Percentiles rank a stretch among this genome's conserved stretches.
Conservation (phyloP, 768 basidiomycete genomes). For the Russula foetens region DNA sequence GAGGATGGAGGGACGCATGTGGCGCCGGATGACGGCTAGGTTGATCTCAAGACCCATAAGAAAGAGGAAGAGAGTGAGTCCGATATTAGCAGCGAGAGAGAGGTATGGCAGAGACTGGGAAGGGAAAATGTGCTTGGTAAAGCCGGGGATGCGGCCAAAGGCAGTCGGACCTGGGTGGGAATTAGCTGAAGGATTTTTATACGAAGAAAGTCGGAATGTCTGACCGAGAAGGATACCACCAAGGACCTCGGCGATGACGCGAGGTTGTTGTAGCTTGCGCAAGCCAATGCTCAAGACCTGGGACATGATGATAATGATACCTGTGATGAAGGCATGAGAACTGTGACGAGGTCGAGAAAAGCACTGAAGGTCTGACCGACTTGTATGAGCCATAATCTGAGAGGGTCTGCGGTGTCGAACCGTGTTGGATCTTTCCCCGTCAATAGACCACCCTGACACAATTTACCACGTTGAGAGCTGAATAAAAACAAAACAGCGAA, state of each 20-base stretch:
- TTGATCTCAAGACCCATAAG: slow-evolving; percentile 94
- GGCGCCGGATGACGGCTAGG: slow-evolving; percentile 62
- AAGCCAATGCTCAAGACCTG: slow-evolving; percentile 67
- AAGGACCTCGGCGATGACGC: slow-evolving; percentile 76
- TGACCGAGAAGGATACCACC: slow-evolving; percentile 84
- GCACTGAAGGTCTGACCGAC: slow-evolving; percentile 52
- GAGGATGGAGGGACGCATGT: slow-evolving; percentile 54
- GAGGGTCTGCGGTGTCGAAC: slow-evolving; percentile 58
- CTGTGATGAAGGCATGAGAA: slow-evolving; percentile 28
- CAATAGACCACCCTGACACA: slow-evolving; percentile 77
- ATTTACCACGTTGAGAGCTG: too few species aligned
- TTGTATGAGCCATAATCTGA: slow-evolving; percentile 74
- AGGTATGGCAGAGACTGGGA: slow-evolving; percentile 62
- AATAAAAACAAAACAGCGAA: too few species aligned
- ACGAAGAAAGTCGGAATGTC: background rate
- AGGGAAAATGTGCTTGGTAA: slow-evolving; percentile 83
- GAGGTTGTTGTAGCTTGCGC: slow-evolving; percentile 75
- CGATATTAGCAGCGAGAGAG: slow-evolving; percentile 82
- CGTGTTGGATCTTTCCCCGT: slow-evolving; percentile 64
- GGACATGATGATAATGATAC: slow-evolving; percentile 75
- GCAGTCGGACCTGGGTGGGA: slow-evolving; percentile 38
- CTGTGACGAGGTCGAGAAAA: background rate
- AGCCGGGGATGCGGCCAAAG: slow-evolving; percentile 79
- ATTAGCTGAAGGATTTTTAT: background rate
- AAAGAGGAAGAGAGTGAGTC: slow-evolving; percentile 82